Evolutionary conservation across 306 rosid species (phyloP), one percentile per base, ranked within the genome.

Genomic region (Astragalus glycyphyllos): DNA sequence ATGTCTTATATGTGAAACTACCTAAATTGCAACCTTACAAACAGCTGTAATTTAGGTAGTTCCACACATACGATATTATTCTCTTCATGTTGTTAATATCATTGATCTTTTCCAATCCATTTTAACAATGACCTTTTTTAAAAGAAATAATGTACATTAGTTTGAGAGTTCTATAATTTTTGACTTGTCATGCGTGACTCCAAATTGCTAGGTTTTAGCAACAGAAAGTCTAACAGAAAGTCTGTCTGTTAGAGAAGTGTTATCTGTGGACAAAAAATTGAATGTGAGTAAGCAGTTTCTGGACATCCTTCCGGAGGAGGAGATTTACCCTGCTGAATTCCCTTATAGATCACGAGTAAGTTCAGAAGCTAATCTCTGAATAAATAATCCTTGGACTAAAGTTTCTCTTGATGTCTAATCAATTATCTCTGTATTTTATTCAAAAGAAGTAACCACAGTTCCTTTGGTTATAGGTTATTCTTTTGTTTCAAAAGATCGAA

Each of bases 401-500:
- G 23, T 12, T 29, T 64, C 67, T 38, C 53, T 10, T 16, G 12
- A 38, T 65, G 68, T 62, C 16, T 16, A 35, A 5, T 41, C n/a
- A n/a, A 20, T 47, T 73, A 11, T 32, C 60, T 26, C 4, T 20
- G 17, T 40, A 53, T 12, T 20, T 78, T 51, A 58, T 64, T 69
- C 49, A 20, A 4, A 23, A 47, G 10, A 12, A 41, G 14, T 67
- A 17, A 35, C 55, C 46, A 8, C 8, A 31, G 11, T 58, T 14
- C 38, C 37, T 42, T 48, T 32, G 62, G 65, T 77, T 84, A 68
- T 77, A 88, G 90, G 87, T 77, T 29, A 79, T 88, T 79, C 84
- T 90, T 73, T 60, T 88, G 77, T 91, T 88, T 85, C 96, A 90
- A 71, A 66, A 81, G 77, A 86, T 88, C 56, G 92, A 81, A 46